Evolutionary conservation across 2,329 filamentous ascomycete genomes (phyloP).

Genomic region (Metarhizium humberi): DNA sequence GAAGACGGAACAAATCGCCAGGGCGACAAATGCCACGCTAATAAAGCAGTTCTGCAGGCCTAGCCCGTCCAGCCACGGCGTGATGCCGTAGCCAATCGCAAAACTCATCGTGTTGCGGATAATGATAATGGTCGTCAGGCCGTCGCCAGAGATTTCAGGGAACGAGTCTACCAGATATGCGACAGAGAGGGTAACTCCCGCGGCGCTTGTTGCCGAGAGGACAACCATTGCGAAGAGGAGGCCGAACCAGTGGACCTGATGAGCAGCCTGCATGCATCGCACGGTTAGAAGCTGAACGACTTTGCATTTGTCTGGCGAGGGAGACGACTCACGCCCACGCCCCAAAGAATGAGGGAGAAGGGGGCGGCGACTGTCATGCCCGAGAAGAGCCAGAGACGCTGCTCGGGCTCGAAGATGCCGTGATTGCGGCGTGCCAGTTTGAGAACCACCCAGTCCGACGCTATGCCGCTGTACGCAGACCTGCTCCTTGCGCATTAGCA

Average conservation of each 20-base stretch:
- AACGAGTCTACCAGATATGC: conserved; percentile 33
- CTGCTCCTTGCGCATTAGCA: not conserved
- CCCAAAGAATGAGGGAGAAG: conserved; percentile 21
- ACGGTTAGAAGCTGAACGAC: not conserved
- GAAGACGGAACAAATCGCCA: conserved; percentile 29
- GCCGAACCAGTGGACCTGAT: conserved; percentile 31
- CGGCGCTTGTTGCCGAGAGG: conserved; percentile 22
- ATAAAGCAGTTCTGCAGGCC: conserved; percentile 34
- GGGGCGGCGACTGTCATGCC: conserved; percentile 21
- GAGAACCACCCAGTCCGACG: conserved; percentile 26
- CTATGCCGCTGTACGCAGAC: conserved; percentile 8
- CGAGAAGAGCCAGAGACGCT: conserved; percentile 30
- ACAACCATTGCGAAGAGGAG: conserved; percentile 30
- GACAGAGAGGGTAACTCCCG: conserved; percentile 27
- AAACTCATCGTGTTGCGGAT: conserved; percentile 29
- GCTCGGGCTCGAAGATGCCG: conserved; percentile 31
- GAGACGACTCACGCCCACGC: conserved; percentile 17
- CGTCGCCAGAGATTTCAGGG: conserved; percentile 29
- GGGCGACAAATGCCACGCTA: conserved; percentile 28
- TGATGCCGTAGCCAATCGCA: conserved; percentile 29
- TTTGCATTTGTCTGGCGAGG: not conserved
- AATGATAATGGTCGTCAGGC: conserved; percentile 29
- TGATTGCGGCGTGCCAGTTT: conserved; percentile 28
- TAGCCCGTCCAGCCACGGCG: conserved; percentile 31
- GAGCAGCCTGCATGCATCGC: conserved; percentile 15